Evolutionary conservation across 106 monocot species (phyloP).

Genomic region (Agapanthus africanus): DNA sequence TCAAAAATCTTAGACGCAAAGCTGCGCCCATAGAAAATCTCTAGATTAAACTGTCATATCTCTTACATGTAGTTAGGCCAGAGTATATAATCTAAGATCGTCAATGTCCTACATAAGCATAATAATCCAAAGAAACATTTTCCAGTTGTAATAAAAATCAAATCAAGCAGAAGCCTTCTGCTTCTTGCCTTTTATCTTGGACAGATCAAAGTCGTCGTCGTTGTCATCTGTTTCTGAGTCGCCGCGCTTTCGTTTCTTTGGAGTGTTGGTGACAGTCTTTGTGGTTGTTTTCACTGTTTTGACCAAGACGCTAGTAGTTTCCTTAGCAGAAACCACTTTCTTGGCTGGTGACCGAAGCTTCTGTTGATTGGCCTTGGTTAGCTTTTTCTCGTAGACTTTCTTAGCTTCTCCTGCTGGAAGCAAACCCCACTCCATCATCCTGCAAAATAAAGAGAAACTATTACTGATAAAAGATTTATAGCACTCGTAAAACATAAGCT

Average conservation of each 20-base stretch:
- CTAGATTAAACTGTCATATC: too few species aligned
- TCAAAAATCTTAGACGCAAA: too few species aligned
- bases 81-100: too few species aligned
- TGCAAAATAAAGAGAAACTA: constrained; percentile 2
- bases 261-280: background rate
- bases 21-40: too few species aligned
- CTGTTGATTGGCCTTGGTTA: constrained; percentile 24
- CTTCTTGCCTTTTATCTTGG: background rate
- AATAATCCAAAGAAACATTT: too few species aligned
- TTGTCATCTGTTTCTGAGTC: constrained; percentile 27
- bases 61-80: too few species aligned
- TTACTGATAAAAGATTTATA: too few species aligned
- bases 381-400: constrained; percentile 56
- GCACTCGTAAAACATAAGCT: too few species aligned
- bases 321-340: constrained; percentile 23
- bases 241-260: constrained; percentile 42
- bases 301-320: constrained; percentile 14
- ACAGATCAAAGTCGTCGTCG: constrained; percentile 38
- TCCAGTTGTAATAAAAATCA: too few species aligned
- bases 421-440: constrained; percentile 94
- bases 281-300: constrained; percentile 14
- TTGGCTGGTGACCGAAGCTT: constrained; percentile 50
- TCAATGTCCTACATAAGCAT: too few species aligned
- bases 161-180: too few species aligned
- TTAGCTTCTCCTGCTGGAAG: constrained; percentile 43